Base-by-base conservation (phyloP, 305 asterid species). In the Fraxinus angustifolia region DNA sequence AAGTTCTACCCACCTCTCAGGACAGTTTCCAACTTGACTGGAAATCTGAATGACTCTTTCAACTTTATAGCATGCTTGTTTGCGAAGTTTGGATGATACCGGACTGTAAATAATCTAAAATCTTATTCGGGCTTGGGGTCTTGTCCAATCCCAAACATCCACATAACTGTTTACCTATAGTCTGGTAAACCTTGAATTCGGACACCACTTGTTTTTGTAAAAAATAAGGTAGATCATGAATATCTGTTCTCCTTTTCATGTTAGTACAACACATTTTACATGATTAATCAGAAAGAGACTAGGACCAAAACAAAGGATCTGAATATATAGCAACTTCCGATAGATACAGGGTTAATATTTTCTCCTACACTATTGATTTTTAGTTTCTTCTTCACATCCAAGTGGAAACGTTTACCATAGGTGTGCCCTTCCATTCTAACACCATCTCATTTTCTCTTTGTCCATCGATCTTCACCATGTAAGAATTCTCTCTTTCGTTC, bases 381-480 rank as follows among this genome's bases (percentile, higher is more conserved):
- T 19, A 14, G 14, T 76, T 2, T 76, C 36, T 76, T 71, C 23
- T 77, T 73, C 19, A 34, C 77, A 73, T 40, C 77, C 50, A 73
- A 73, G 31, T 19, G 56, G 77, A 33, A 1, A 85, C 79, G 80
- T 80, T 85, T 72, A 80, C 84, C 79, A 86, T 50, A 65, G 84
- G 79, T 73, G 77, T 30, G 5, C 83, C 83, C 73, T 81, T 80
- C 86, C 86, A 85, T 38, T 81, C 79, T 83, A 85, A 19, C 60
- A 83, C 86, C 83, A 83, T 83, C 81, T 53, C 83, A 75, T 86
- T 78, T 74, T 75, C 83, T 58, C 70, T 81, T 11, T 73, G 84
- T 71, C 82, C 65, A 21, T 53, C 70, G 76, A 86, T 78, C 74
- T 78, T 83, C 81, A 83, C 85, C 67, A 68, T 76, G 70, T 80